These are phyloP conservation scores for Solanum bukasovii DNA, from an alignment of 257 asterid species.

Conservation along the genomic window DNA sequence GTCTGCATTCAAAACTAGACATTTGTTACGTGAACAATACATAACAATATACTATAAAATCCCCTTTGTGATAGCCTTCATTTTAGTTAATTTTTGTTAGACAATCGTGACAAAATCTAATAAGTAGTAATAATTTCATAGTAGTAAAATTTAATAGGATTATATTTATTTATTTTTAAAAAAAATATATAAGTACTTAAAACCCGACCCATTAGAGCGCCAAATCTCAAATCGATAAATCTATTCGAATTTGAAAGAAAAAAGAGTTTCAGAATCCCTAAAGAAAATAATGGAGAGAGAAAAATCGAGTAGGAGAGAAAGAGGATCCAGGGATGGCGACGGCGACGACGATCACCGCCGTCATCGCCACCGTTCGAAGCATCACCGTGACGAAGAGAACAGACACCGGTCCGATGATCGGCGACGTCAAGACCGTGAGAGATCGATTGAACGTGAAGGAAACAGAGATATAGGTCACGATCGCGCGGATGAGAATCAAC, in stretches of 20 bases:
- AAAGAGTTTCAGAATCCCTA: not conserved
- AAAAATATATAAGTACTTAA: not conserved
- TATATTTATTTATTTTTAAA: no score
- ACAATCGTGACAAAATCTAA: not conserved
- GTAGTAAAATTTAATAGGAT: not conserved
- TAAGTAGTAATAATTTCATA: not conserved
- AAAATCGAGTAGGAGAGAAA: slow-evolving; percentile 48
- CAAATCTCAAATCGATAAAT: not conserved
- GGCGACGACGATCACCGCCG: slow-evolving; percentile 29
- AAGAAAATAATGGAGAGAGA: slow-evolving; percentile 36
- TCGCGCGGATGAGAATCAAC: slow-evolving; percentile 12
- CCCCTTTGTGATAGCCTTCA: not conserved
- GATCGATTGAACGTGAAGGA: not conserved
- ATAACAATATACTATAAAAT: not conserved
- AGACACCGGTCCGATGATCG: slow-evolving; percentile 2
- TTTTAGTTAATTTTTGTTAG: not conserved
- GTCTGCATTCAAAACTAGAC: not conserved
- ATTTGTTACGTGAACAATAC: not conserved
- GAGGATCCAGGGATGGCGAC: slow-evolving; percentile 18
- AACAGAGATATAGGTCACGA: not conserved
- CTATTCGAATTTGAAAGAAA: not conserved
- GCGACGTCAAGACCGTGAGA: not conserved
- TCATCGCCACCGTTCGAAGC: not conserved
- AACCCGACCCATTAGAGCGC: not conserved
- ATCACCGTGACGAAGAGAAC: slow-evolving; percentile 24